Percentiles rank a stretch among this genome's conserved stretches.
Conservation (phyloP, 306 rosid genomes). For the Vigna unguiculata region DNA sequence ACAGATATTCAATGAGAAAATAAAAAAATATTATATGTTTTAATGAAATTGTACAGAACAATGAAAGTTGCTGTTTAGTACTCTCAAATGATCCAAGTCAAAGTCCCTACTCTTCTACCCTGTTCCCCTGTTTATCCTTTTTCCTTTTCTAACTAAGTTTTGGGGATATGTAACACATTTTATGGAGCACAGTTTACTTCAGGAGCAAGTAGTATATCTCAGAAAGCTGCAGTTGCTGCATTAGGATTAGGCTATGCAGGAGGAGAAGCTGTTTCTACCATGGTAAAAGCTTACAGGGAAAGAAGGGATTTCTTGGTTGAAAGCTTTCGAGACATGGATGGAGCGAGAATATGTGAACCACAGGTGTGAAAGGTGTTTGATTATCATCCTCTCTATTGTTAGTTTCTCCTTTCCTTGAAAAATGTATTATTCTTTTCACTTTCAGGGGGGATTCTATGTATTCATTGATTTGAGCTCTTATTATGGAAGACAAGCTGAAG, state of each 20-base stretch:
- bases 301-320: conserved; percentile 78
- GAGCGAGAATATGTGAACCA: conserved; percentile 77
- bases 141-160: background rate
- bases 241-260: conserved; percentile 89
- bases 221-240: conserved; percentile 90
- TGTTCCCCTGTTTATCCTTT: too few species aligned
- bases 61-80: background rate
- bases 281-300: conserved; percentile 86
- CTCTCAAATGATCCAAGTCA: background rate
- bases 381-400: background rate
- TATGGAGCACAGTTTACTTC: conserved; percentile 67
- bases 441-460: conserved; percentile 94
- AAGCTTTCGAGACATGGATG: conserved; percentile 71
- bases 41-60: too few species aligned
- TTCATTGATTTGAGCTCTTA: conserved; percentile 79
- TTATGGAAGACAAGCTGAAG: conserved; percentile 78
- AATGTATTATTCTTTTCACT: conserved; percentile 10
- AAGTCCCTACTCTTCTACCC: background rate
- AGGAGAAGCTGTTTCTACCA: conserved; percentile 71
- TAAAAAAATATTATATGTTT: background rate
- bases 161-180: conserved; percentile 11
- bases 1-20: background rate
- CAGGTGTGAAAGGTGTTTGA: conserved; percentile 44
- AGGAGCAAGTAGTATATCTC: conserved; percentile 89
- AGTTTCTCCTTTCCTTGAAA: background rate